Evolutionary conservation across 345 rosid species (phyloP).

Genomic region (Kernera saxatilis): DNA sequence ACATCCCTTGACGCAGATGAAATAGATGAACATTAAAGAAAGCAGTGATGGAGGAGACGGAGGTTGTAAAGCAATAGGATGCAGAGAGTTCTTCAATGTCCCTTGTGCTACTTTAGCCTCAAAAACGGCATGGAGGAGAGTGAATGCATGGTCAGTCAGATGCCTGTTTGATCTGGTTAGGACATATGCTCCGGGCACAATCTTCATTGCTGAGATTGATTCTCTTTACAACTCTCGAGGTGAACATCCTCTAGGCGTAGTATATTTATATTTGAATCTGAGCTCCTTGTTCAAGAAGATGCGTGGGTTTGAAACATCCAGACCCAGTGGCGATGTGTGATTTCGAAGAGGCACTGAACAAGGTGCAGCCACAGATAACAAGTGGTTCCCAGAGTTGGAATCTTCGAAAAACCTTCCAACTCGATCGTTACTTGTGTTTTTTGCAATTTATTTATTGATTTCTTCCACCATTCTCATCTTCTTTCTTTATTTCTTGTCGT

Average conservation of each 20-base stretch:
- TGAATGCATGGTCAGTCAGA: too few relatives aligned
- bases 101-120: too few relatives aligned
- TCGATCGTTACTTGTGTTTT: background rate
- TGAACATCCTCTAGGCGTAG: background rate
- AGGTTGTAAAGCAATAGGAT: too few relatives aligned
- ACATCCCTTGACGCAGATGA: too few relatives aligned
- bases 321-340: slow-evolving; percentile 67
- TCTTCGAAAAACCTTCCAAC: slow-evolving; percentile 32
- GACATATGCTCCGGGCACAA: too few relatives aligned
- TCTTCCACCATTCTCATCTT: background rate
- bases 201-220: too few relatives aligned
- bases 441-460: background rate
- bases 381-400: slow-evolving; percentile 68
- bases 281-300: too few relatives aligned
- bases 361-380: slow-evolving; percentile 72
- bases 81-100: too few relatives aligned
- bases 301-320: slow-evolving; percentile 15
- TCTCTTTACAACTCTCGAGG: background rate
- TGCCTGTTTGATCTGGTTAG: too few relatives aligned
- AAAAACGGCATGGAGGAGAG: too few relatives aligned
- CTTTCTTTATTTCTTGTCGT: background rate
- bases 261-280: slow-evolving; percentile 33
- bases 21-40: too few relatives aligned
- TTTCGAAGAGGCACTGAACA: slow-evolving; percentile 72
- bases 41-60: too few relatives aligned